Conservation (phyloP, 192 early-diverging fungal species). For the Entomortierella parvispora region DNA sequence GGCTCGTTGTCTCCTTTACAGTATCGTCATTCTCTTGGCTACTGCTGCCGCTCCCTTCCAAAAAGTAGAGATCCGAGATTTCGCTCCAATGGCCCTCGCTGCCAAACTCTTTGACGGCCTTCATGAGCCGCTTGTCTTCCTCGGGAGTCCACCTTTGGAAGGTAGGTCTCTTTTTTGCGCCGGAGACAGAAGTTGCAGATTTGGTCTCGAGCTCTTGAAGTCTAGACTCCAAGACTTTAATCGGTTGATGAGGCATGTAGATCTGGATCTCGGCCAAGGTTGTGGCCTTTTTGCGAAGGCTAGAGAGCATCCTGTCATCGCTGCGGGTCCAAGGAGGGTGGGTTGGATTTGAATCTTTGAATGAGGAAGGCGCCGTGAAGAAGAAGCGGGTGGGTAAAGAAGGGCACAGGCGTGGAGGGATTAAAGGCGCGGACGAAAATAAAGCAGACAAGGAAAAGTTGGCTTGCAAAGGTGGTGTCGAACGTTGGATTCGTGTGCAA, state of each 20-base stretch:
- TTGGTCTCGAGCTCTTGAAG: neutral
- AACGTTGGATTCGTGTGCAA: too few species aligned
- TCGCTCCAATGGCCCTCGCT: neutral
- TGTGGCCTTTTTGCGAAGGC: conserved; percentile 2
- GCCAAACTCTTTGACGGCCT: conserved; percentile 9
- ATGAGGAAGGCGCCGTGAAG: neutral
- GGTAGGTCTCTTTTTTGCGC: conserved; percentile 3
- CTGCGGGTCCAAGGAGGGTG: conserved; percentile 12
- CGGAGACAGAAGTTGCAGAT: neutral
- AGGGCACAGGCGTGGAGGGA: too few species aligned
- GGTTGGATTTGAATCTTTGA: neutral
- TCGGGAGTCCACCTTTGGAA: conserved; percentile 35
- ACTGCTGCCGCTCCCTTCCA: neutral
- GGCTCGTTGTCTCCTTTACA: neutral
- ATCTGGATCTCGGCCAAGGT: conserved; percentile 15
- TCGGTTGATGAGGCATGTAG: conserved; percentile 31
- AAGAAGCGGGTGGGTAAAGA: neutral
- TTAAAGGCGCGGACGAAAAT: too few species aligned
- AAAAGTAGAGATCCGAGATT: conserved; percentile 19
- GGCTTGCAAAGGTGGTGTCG: too few species aligned
- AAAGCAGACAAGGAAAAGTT: too few species aligned
- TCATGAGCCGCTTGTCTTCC: conserved; percentile 9
- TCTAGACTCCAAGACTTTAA: conserved; percentile 7
- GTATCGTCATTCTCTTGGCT: neutral
- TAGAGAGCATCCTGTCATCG: conserved; percentile 19